A percentile compares a stretch with the other conserved stretches of the same genome.
Conservation (phyloP, 345 rosid species). For the Reutealis trisperma region DNA sequence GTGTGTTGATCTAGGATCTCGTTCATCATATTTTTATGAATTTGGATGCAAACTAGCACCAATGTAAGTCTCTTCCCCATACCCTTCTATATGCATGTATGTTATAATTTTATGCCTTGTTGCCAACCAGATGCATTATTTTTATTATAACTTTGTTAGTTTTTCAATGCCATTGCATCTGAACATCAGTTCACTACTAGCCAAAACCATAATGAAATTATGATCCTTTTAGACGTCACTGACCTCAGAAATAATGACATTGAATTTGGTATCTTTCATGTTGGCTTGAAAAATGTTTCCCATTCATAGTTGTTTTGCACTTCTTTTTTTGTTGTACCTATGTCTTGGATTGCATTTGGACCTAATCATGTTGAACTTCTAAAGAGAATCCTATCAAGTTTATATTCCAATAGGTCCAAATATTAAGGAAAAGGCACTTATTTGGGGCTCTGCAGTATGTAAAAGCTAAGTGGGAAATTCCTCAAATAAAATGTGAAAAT, state of each 20-base stretch:
- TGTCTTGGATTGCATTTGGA: too few relatives aligned
- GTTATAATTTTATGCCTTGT: neutral
- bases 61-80: constrained; percentile 49
- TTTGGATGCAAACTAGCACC: constrained; percentile 88
- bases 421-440: neutral
- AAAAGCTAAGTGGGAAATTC: neutral
- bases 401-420: neutral
- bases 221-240: too few relatives aligned
- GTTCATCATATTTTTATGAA: constrained; percentile 74
- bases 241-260: neutral
- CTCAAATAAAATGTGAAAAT: neutral
- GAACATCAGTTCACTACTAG: too few relatives aligned
- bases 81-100: neutral
- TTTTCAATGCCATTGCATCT: neutral
- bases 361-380: too few relatives aligned
- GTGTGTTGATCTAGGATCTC: constrained; percentile 78
- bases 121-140: neutral
- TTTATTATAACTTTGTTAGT: neutral
- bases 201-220: too few relatives aligned
- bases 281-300: too few relatives aligned
- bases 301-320: neutral
- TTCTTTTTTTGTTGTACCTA: too few relatives aligned
- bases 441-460: neutral
- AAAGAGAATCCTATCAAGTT: too few relatives aligned
- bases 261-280: neutral